These are phyloP conservation scores for Boletus eberwhitei DNA, from an alignment of 768 basidiomycete genomes.

Conservation along the genomic window DNA sequence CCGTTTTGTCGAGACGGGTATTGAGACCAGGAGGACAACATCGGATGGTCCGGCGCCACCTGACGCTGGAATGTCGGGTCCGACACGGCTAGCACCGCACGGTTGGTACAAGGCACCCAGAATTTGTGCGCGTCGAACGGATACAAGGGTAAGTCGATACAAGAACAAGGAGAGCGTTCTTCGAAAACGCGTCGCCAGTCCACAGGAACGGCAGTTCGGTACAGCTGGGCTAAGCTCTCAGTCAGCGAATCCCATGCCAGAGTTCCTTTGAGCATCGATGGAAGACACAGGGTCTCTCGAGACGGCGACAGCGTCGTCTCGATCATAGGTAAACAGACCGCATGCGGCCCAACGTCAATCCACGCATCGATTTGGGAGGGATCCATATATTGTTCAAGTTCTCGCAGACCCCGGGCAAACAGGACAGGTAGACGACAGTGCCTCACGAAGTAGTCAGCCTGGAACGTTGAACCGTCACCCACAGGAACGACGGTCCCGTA, in stretches of 20 bases:
- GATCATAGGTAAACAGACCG: slow-evolving; percentile 55
- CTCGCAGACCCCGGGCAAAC: slow-evolving; percentile 50
- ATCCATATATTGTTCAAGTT: slow-evolving; percentile 32
- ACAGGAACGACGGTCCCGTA: slow-evolving; percentile 49
- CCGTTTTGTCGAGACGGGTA: slow-evolving; percentile 35
- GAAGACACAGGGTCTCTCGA: slow-evolving; percentile 40
- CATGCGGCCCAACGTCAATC: slow-evolving; percentile 69
- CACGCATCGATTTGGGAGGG: slow-evolving; percentile 40
- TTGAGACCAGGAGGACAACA: slow-evolving; percentile 43
- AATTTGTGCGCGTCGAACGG: slow-evolving; percentile 55
- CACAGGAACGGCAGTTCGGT: slow-evolving; percentile 38
- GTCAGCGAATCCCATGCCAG: slow-evolving; percentile 45
- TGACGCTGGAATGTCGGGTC: slow-evolving; percentile 4
- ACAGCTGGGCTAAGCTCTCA: slow-evolving; percentile 47
- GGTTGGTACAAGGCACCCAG: slow-evolving; percentile 51
- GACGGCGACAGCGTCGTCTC: slow-evolving; percentile 29
- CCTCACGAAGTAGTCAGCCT: slow-evolving; percentile 49
- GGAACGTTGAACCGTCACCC: slow-evolving; percentile 49
- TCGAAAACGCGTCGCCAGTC: slow-evolving; percentile 55
- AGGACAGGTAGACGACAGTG: slow-evolving; percentile 58
- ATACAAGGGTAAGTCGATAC: slow-evolving; percentile 59
- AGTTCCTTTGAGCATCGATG: slow-evolving; percentile 47
- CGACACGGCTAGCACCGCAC: background rate
- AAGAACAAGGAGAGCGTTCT: slow-evolving; percentile 39
- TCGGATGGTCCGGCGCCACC: slow-evolving; percentile 27